These are phyloP conservation scores for Cryphonectria parasitica DNA, from an alignment of 2,329 filamentous ascomycete species.

Conservation along the genomic window DNA sequence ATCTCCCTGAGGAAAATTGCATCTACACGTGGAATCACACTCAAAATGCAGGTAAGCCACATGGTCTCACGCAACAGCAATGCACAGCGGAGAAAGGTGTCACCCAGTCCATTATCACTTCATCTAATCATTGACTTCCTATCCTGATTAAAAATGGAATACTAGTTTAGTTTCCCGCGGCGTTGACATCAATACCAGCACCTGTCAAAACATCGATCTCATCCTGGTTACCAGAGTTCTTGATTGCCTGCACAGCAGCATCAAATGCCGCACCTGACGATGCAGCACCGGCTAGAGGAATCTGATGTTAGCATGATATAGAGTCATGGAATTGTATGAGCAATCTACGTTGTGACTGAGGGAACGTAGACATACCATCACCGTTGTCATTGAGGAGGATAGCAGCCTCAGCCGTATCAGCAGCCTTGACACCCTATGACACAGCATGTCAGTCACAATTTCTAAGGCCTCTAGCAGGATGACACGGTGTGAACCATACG, in stretches of 20 bases:
- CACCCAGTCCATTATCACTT: neutral
- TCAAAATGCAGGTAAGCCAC: neutral
- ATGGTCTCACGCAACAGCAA: neutral
- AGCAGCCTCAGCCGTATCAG: slow-evolving; percentile 22
- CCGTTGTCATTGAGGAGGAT: slow-evolving; percentile 23
- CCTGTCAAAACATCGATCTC: slow-evolving; percentile 16
- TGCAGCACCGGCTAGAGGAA: slow-evolving; percentile 17
- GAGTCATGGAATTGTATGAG: neutral
- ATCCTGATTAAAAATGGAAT: neutral
- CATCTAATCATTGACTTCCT: neutral
- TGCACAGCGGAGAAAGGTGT: neutral
- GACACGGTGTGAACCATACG: neutral
- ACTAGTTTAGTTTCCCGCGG: neutral
- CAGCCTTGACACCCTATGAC: slow-evolving; percentile 15
- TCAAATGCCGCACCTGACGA: slow-evolving; percentile 17
- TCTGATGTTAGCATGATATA: neutral
- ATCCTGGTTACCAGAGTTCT: slow-evolving; percentile 15
- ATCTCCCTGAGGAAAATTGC: neutral
- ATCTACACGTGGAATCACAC: neutral
- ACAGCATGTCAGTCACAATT: neutral
- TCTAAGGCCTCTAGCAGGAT: neutral
- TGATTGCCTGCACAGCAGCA: slow-evolving; percentile 18
- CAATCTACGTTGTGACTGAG: neutral
- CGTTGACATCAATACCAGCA: slow-evolving; percentile 20
- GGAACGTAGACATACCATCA: slow-evolving; percentile 12